A percentile compares a stretch with the other conserved stretches of the same genome.
Conservation (phyloP, 2,329 filamentous ascomycete genomes). For the Colletotrichum tropicicola region DNA sequence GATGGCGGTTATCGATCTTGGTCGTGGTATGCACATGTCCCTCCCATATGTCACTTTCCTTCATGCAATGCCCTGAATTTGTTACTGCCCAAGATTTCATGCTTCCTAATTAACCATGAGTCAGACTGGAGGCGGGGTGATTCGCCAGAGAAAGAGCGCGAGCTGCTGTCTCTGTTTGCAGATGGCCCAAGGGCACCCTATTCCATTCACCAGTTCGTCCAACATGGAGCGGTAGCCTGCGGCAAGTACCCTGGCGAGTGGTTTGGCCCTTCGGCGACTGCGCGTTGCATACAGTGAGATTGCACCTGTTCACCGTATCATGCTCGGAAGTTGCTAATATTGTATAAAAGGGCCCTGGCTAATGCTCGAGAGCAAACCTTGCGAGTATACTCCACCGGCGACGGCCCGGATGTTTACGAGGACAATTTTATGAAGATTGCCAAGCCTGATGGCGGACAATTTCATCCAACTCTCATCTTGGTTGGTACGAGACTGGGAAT, state of each 20-base stretch:
- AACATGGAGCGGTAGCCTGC: conserved; percentile 85
- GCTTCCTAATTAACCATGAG: conserved; percentile 30
- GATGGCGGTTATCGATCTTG: conserved; percentile 75
- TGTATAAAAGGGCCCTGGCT: conserved; percentile 71
- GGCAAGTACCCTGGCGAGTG: conserved; percentile 96
- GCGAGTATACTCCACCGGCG: conserved; percentile 87
- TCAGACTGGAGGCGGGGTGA: conserved; percentile 78
- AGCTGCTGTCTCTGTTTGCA: conserved; percentile 83
- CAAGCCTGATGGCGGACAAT: conserved; percentile 69
- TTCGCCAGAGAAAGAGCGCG: conserved; percentile 67
- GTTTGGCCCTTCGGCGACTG: conserved; percentile 98
- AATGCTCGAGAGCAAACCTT: conserved; percentile 69
- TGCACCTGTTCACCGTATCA: not conserved
- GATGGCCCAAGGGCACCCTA: conserved; percentile 88
- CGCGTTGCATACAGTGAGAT: conserved; percentile 88
- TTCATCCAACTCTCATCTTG: conserved; percentile 87
- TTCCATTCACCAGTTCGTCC: conserved; percentile 94
- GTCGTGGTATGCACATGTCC: conserved; percentile 70
- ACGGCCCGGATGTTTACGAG: conserved; percentile 92
- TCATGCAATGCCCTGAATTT: not conserved
- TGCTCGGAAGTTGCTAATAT: conserved; percentile 1
- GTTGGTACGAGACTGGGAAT: conserved; percentile 91
- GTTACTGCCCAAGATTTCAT: not conserved
- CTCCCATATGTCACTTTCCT: conserved; percentile 21
- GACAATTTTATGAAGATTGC: conserved; percentile 86